A percentile compares a stretch with the other conserved stretches of the same genome.
These are phyloP conservation scores for Didymosphaeria variabile DNA, from an alignment of 2,329 filamentous ascomycete species.

Conservation along the genomic window DNA sequence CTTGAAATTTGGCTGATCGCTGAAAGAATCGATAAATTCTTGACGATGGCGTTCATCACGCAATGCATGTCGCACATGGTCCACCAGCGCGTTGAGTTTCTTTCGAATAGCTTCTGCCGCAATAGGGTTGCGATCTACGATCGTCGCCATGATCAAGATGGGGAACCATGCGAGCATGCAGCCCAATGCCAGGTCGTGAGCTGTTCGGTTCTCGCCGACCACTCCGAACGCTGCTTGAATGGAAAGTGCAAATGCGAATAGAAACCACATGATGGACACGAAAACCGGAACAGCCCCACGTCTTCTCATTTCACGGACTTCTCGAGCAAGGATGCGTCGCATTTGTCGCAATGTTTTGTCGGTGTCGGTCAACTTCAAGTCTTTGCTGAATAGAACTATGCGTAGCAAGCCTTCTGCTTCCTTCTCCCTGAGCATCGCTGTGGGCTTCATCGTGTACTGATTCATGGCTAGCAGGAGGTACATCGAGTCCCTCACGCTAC, in stretches of 20 bases:
- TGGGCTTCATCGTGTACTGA: constrained; percentile 53
- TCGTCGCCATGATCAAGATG: constrained; percentile 54
- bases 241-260: constrained; percentile 49
- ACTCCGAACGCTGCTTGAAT: constrained; percentile 49
- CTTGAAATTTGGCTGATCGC: constrained; percentile 28
- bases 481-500: constrained; percentile 54
- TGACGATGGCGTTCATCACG: constrained; percentile 36
- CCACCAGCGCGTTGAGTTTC: constrained; percentile 53
- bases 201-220: constrained; percentile 52
- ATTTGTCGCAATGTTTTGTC: constrained; percentile 42
- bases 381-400: constrained; percentile 53
- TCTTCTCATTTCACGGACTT: constrained; percentile 52
- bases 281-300: constrained; percentile 54
- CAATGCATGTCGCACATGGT: constrained; percentile 47
- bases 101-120: constrained; percentile 51
- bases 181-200: constrained; percentile 57
- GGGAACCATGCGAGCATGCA: constrained; percentile 58
- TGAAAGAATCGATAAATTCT: constrained; percentile 41
- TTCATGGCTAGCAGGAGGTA: constrained; percentile 57
- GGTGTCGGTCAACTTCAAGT: constrained; percentile 42
- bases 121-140: constrained; percentile 58
- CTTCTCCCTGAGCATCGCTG: constrained; percentile 30
- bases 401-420: constrained; percentile 52
- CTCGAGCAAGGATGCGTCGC: constrained; percentile 49
- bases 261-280: constrained; percentile 55